These are phyloP conservation scores for Diaporthe humulicola DNA, from an alignment of 2,329 filamentous ascomycete genomes.

Conservation along the genomic window DNA sequence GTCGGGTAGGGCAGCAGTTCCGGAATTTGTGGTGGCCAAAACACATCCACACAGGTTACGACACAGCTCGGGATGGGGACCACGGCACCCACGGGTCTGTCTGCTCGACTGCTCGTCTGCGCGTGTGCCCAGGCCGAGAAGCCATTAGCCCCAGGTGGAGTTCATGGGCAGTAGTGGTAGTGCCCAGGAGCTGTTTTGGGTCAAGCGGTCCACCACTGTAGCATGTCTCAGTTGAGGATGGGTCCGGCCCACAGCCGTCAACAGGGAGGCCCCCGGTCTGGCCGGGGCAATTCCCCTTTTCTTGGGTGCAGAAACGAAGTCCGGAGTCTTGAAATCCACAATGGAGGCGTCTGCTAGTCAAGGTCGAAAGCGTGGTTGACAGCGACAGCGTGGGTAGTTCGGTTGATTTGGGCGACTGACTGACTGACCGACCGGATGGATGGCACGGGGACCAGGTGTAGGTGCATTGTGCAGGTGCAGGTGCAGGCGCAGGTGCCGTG, in stretches of 20 bases:
- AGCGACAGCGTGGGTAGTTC: background rate
- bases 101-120: background rate
- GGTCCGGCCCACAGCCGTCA: conserved; percentile 23
- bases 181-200: conserved; percentile 25
- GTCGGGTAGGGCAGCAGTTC: conserved; percentile 13
- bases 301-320: conserved; percentile 22
- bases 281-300: conserved; percentile 24
- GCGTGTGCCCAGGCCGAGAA: conserved; percentile 8
- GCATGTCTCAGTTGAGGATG: conserved; percentile 23
- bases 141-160: conserved; percentile 19
- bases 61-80: background rate
- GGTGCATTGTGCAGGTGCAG: too few relatives aligned
- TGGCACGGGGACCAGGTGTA: background rate
- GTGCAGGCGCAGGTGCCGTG: background rate
- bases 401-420: background rate
- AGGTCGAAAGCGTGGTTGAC: conserved; percentile 10
- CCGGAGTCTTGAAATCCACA: conserved; percentile 12
- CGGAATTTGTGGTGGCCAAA: background rate
- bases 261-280: conserved; percentile 24
- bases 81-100: background rate
- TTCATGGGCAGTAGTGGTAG: background rate
- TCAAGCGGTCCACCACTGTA: conserved; percentile 25
- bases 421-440: background rate
- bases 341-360: conserved; percentile 24
- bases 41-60: conserved; percentile 7